Conservation (phyloP, 108 stramenopile species). For the Cyclotella cryptica region DNA sequence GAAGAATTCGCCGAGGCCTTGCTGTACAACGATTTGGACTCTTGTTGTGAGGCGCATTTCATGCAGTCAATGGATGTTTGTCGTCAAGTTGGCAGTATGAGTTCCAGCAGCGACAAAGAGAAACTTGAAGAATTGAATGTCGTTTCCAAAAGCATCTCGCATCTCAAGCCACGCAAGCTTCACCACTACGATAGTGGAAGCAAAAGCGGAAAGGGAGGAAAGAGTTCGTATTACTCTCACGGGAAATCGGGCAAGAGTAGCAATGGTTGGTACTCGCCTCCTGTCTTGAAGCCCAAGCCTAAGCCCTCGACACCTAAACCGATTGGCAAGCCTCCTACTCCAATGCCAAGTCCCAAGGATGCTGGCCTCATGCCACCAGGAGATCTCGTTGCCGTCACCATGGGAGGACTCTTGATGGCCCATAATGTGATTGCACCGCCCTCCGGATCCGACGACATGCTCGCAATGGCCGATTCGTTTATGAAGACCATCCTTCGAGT, state of each 20-base stretch:
- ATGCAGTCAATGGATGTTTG: constrained; percentile 6
- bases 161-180: constrained; percentile 16
- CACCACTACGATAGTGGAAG: constrained; percentile 1
- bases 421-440: constrained; percentile 12
- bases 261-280: background rate
- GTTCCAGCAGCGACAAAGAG: background rate
- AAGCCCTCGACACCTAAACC: background rate
- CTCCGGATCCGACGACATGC: constrained; percentile 13
- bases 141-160: background rate
- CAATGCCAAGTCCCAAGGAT: background rate
- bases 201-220: background rate
- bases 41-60: constrained; percentile 33
- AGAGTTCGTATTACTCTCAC: background rate
- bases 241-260: constrained; percentile 27
- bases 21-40: constrained; percentile 20
- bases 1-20: background rate
- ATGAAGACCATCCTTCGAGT: constrained; percentile 34
- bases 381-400: constrained; percentile 28
- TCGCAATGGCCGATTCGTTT: constrained; percentile 15
- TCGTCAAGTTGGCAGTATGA: background rate
- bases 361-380: constrained; percentile 2
- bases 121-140: constrained; percentile 1
- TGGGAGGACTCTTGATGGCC: constrained; percentile 38
- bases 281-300: background rate
- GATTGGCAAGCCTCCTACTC: background rate